Evolutionary conservation across 2,329 filamentous ascomycete genomes (phyloP).

Genomic region (Diplodia scrobiculata): DNA sequence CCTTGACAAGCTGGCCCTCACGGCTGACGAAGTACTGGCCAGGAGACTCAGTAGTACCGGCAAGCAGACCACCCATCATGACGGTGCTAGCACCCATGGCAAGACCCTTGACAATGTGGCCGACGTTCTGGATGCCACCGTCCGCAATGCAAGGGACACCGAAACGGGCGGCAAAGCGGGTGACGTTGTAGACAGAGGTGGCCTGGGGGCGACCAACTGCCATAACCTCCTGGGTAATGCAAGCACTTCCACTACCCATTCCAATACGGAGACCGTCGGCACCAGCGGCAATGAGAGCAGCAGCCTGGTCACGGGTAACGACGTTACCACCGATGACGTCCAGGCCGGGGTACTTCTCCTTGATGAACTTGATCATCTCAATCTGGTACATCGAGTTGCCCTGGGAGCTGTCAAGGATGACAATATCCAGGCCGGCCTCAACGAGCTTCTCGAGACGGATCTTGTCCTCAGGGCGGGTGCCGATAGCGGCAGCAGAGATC

Average conservation of each 20-base stretch:
- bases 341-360: conserved; percentile 78
- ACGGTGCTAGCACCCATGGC: conserved; percentile 91
- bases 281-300: conserved; percentile 85
- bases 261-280: conserved; percentile 96
- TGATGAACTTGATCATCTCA: conserved; percentile 96
- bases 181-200: conserved; percentile 86
- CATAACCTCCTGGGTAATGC: conserved; percentile 99
- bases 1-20: conserved; percentile 97
- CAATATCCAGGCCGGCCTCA: conserved; percentile 92
- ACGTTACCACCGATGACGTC: conserved; percentile 99
- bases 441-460: conserved; percentile 80
- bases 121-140: conserved; percentile 96
- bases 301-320: conserved; percentile 95
- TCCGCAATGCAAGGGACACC: conserved; percentile 98
- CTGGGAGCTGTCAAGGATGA: conserved; percentile 93
- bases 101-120: conserved; percentile 98
- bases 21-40: conserved; percentile 95
- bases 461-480: conserved; percentile 93
- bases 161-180: conserved; percentile 85
- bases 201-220: conserved; percentile 96
- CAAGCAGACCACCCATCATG: conserved; percentile 99
- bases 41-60: conserved; percentile 95
- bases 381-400: conserved; percentile 99
- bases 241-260: conserved; percentile 97
- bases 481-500: conserved; percentile 91